Conservation (phyloP, 176 grass and related monocot genomes). For the Elaeis guineensis region DNA sequence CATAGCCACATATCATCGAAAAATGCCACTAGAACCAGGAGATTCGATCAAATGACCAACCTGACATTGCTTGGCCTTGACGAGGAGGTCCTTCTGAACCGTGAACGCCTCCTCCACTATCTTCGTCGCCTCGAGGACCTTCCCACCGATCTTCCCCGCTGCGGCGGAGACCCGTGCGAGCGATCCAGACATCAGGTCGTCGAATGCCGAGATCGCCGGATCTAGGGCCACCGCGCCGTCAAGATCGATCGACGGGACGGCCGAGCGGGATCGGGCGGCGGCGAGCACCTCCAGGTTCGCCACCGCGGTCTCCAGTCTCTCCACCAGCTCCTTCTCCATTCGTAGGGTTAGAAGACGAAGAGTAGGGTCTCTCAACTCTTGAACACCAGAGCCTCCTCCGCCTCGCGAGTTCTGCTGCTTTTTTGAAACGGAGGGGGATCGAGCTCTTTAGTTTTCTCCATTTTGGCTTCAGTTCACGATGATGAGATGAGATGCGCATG, state of each 20-base stretch:
- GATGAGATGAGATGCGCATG: no score
- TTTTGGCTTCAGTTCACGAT: no score
- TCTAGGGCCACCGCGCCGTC: constrained; percentile 9
- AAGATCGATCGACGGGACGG: not conserved
- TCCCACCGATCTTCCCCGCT: constrained; percentile 34
- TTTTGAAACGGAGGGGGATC: no score
- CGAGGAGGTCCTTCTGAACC: constrained; percentile 35
- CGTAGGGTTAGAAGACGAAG: no score
- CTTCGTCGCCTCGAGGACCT: constrained; percentile 31
- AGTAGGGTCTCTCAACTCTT: no score
- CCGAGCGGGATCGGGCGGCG: not conserved
- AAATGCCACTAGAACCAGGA: no score
- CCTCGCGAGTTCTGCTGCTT: no score
- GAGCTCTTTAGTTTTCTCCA: no score
- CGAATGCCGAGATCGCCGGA: constrained; percentile 32
- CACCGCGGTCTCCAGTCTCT: constrained; percentile 38
- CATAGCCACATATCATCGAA: no score
- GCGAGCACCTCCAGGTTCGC: constrained; percentile 34
- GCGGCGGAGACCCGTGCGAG: constrained; percentile 30
- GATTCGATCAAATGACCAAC: constrained; percentile 6
- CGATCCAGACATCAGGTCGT: constrained; percentile 22
- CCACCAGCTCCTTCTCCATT: constrained; percentile 34
- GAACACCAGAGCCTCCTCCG: no score
- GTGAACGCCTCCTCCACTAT: constrained; percentile 47
- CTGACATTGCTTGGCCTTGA: constrained; percentile 36